Percentiles rank a stretch among this genome's conserved stretches.
Evolutionary conservation across 2,329 filamentous ascomycete species (phyloP).

Genomic region (Onygenales sp.): DNA sequence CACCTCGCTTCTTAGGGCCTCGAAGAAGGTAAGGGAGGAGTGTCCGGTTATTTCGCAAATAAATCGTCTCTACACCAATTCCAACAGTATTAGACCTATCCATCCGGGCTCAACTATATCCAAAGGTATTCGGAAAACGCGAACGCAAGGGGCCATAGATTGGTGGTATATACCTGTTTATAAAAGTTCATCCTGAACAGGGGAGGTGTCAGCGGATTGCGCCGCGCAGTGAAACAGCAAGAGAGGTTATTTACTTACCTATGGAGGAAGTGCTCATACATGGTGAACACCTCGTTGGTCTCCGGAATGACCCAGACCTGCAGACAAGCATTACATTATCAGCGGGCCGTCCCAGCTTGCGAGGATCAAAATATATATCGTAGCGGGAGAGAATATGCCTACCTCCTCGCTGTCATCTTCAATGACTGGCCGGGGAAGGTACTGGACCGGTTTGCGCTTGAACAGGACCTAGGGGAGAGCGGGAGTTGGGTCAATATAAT

Average conservation of each 20-base stretch:
- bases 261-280: constrained; percentile 78
- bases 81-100: background rate
- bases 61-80: constrained; percentile 58
- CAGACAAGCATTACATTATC: background rate
- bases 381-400: constrained; percentile 21
- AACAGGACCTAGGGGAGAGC: constrained; percentile 65
- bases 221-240: background rate
- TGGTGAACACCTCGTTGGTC: constrained; percentile 80
- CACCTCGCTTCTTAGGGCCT: constrained; percentile 86
- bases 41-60: constrained; percentile 95
- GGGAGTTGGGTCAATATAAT: constrained; percentile 13
- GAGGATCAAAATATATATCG: no score
- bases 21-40: constrained; percentile 83
- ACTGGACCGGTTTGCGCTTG: constrained; percentile 90
- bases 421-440: constrained; percentile 60
- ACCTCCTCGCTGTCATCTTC: constrained; percentile 80
- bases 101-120: background rate
- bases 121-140: background rate
- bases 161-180: constrained; percentile 54
- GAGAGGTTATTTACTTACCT: constrained; percentile 48
- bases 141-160: background rate
- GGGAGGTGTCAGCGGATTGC: constrained; percentile 20
- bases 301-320: constrained; percentile 88
- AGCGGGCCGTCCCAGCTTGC: no score
- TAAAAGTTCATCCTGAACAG: constrained; percentile 75